Evolutionary conservation across 257 asterid species (phyloP).

Genomic region (Lantana camara): DNA sequence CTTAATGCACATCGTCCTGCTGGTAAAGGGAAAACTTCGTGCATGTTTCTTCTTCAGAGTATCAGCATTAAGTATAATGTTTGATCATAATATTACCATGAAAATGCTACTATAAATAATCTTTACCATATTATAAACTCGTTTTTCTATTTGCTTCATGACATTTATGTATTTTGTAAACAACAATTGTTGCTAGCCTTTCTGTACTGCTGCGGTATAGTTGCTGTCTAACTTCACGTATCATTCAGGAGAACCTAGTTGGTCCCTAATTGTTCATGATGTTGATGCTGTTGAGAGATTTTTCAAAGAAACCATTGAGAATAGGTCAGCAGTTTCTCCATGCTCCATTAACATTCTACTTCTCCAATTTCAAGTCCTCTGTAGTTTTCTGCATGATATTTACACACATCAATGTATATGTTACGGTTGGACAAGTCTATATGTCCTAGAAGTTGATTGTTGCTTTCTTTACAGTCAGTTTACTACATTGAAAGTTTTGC

Average conservation of each 20-base stretch:
- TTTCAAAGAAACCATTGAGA: conserved; percentile 81
- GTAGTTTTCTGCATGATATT: too few relatives aligned
- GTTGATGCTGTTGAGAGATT: conserved; percentile 76
- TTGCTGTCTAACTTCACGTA: conserved; percentile 26
- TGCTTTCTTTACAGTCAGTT: conserved; percentile 13
- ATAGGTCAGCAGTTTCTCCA: conserved; percentile 54
- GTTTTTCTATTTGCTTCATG: not conserved
- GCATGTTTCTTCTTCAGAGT: conserved; percentile 15
- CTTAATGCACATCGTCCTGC: conserved; percentile 65
- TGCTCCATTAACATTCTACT: conserved; percentile 8
- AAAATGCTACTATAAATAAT: not conserved
- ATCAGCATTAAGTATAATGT: not conserved
- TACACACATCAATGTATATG: too few relatives aligned
- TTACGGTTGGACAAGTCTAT: conserved; percentile 1
- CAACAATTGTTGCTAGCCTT: not conserved
- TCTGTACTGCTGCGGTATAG: conserved; percentile 6
- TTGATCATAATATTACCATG: conserved; percentile 2
- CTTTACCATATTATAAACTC: conserved; percentile 8
- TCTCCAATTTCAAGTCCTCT: conserved; percentile 9
- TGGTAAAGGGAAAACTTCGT: conserved; percentile 48
- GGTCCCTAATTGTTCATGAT: conserved; percentile 74
- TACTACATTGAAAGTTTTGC: not conserved
- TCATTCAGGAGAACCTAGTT: conserved; percentile 70
- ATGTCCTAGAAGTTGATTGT: conserved; percentile 13
- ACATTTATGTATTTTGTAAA: not conserved